phyloP scores from a whole-genome alignment of 495 filamentous ascomycete genomes.

The Usnea hakonensis region DNA sequence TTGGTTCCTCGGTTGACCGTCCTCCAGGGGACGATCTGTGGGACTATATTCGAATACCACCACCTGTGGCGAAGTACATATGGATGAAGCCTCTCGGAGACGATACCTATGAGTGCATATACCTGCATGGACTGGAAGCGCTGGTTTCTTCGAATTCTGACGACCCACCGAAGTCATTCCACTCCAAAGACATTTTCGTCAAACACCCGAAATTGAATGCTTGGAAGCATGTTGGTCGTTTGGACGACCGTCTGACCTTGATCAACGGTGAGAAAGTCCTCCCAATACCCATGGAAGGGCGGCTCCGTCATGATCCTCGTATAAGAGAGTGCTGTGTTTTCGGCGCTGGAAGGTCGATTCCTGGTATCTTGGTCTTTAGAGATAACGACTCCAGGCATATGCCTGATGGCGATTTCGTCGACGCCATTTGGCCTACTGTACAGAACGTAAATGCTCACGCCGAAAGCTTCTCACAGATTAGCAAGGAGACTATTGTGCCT shows the following conservation, averaged over 20 bases:
- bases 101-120: constrained; percentile 45
- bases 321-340: constrained; percentile 54
- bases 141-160: constrained; percentile 47
- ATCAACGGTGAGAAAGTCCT: constrained; percentile 63
- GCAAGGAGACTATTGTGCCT: constrained; percentile 45
- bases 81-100: constrained; percentile 43
- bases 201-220: constrained; percentile 52
- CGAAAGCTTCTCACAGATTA: constrained; percentile 49
- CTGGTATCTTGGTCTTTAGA: constrained; percentile 48
- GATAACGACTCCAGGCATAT: constrained; percentile 28
- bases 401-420: constrained; percentile 36
- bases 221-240: constrained; percentile 57
- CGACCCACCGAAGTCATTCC: constrained; percentile 43
- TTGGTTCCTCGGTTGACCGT: constrained; percentile 39
- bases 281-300: constrained; percentile 54
- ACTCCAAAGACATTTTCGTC: constrained; percentile 55
- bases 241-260: constrained; percentile 58
- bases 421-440: constrained; percentile 41
- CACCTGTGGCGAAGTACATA: constrained; percentile 39
- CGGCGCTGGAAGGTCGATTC: constrained; percentile 42
- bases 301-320: constrained; percentile 41
- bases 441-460: constrained; percentile 42
- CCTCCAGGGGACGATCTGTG: constrained; percentile 42
- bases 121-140: constrained; percentile 43
- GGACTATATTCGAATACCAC: constrained; percentile 46